These are phyloP conservation scores for Phytophthora syringae DNA, from an alignment of 352 stramenopile species.

Conservation along the genomic window DNA sequence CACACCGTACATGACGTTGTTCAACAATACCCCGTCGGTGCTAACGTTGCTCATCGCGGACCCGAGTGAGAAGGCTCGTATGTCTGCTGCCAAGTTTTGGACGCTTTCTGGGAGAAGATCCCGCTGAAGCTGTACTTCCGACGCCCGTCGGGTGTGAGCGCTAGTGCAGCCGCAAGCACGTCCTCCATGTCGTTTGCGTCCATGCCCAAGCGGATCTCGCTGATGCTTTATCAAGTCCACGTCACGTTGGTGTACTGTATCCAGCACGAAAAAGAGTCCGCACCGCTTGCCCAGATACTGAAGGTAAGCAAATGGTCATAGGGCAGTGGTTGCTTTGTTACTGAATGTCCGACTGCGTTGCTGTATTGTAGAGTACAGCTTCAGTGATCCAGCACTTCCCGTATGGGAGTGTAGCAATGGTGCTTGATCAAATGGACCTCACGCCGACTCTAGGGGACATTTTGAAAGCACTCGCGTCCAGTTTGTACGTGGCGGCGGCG, in stretches of 20 bases:
- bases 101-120: constrained; percentile 85
- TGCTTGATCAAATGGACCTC: constrained; percentile 61
- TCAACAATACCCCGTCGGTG: constrained; percentile 74
- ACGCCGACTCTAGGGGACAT: constrained; percentile 67
- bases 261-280: constrained; percentile 74
- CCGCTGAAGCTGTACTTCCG: constrained; percentile 85
- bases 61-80: constrained; percentile 74
- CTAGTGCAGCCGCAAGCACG: constrained; percentile 12
- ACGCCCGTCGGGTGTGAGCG: constrained; percentile 46
- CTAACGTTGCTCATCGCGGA: constrained; percentile 82
- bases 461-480: constrained; percentile 69
- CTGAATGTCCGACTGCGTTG: constrained; percentile 4
- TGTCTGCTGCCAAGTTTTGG: constrained; percentile 77
- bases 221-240: constrained; percentile 88
- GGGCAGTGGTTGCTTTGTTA: background rate
- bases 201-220: constrained; percentile 81
- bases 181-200: constrained; percentile 83
- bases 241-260: constrained; percentile 85
- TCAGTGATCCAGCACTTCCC: constrained; percentile 83
- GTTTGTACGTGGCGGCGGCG: constrained; percentile 66
- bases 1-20: constrained; percentile 85
- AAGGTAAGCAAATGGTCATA: constrained; percentile 52
- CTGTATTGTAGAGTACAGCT: constrained; percentile 52
- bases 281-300: constrained; percentile 66
- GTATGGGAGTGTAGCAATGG: constrained; percentile 62